Evolutionary conservation across 768 basidiomycete species (phyloP).

Genomic region (Amylocystis lapponica): DNA sequence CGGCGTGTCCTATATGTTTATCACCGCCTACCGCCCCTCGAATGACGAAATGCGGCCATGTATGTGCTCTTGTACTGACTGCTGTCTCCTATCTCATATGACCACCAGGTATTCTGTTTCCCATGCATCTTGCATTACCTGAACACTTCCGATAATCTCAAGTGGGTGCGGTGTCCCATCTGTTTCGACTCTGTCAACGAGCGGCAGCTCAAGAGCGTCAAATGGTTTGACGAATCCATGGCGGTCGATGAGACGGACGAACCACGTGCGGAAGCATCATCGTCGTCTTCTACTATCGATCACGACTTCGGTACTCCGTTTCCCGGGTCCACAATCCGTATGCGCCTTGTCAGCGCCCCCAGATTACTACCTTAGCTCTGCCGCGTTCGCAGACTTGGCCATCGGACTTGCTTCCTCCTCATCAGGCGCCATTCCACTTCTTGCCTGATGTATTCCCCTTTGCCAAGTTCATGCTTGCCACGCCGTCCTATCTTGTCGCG

Average conservation of each 20-base stretch:
- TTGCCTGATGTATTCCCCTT: conserved; percentile 85
- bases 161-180: conserved; percentile 93
- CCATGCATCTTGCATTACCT: conserved; percentile 92
- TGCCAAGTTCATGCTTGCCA: conserved; percentile 95
- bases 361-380: conserved; percentile 90
- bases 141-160: conserved; percentile 70
- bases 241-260: conserved; percentile 29
- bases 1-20: conserved; percentile 91
- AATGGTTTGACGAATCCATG: conserved; percentile 67
- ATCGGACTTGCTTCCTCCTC: conserved; percentile 84
- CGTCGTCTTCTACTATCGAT: conserved; percentile 38
- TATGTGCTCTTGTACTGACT: conserved; percentile 37
- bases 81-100: conserved; percentile 6
- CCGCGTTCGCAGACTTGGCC: conserved; percentile 93
- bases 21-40: conserved; percentile 84
- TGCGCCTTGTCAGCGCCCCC: conserved; percentile 93
- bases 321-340: conserved; percentile 58
- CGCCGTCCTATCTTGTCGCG: conserved; percentile 73
- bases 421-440: conserved; percentile 94
- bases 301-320: conserved; percentile 36
- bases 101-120: conserved; percentile 80
- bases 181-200: conserved; percentile 93
- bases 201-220: conserved; percentile 87
- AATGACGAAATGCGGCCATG: conserved; percentile 98
- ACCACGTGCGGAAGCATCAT: conserved; percentile 33